Evolutionary conservation across 495 filamentous ascomycete genomes (phyloP).

Genomic region (Viridothelium virens): DNA sequence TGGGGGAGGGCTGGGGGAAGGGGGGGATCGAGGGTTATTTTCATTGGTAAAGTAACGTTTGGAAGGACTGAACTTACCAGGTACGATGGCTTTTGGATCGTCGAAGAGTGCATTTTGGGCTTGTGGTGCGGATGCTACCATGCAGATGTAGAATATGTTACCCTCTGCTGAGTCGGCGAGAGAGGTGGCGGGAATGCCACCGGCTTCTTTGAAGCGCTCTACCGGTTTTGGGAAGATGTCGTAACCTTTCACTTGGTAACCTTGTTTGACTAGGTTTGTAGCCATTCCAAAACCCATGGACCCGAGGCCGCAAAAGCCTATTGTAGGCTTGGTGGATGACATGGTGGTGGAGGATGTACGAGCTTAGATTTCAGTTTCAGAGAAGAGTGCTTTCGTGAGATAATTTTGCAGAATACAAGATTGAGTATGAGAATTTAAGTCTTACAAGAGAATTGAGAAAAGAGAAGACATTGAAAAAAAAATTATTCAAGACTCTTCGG

Average conservation of each 20-base stretch:
- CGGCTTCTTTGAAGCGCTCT: slow-evolving; percentile 58
- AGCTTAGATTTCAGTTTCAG: not conserved
- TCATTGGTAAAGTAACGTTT: not conserved
- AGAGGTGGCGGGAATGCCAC: slow-evolving; percentile 54
- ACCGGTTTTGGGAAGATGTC: slow-evolving; percentile 68
- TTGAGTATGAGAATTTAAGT: not conserved
- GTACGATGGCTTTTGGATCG: slow-evolving; percentile 46
- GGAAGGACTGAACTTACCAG: slow-evolving; percentile 5
- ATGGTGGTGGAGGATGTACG: slow-evolving; percentile 9
- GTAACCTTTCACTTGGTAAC: slow-evolving; percentile 63
- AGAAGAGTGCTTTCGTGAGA: not conserved
- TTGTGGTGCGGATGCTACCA: slow-evolving; percentile 72
- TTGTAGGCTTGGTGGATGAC: slow-evolving; percentile 33
- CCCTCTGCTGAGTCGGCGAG: slow-evolving; percentile 55
- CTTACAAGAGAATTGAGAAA: not conserved
- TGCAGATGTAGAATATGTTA: slow-evolving; percentile 59
- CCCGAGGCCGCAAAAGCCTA: slow-evolving; percentile 76
- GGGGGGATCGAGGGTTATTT: slow-evolving; percentile 29
- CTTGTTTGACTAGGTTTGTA: slow-evolving; percentile 61
- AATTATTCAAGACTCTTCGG: not conserved
- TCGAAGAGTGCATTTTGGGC: slow-evolving; percentile 59
- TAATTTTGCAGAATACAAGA: not conserved
- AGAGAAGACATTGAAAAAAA: not conserved
- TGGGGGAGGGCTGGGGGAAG: slow-evolving; percentile 25
- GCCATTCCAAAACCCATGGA: slow-evolving; percentile 90